Base-by-base conservation (phyloP, 2,329 filamentous ascomycete genomes). In the Fusarium sp. region DNA sequence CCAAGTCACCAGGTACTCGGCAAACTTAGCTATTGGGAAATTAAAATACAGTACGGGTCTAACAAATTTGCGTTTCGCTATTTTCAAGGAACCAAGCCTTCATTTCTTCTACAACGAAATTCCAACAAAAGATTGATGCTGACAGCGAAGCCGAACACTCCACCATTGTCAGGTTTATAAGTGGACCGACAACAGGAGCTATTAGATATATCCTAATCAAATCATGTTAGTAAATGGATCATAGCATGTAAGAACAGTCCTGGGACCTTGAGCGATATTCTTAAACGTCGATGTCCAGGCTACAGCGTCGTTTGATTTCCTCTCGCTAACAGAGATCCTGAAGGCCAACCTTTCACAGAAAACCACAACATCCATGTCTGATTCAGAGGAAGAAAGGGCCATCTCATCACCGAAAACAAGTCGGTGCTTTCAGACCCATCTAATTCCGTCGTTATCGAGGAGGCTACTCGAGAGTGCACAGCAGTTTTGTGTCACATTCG, bases 401-500 rank as follows among this genome's bases (percentile, higher is more conserved):
- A 63, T 24, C 33, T 51, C 12, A 42, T 42, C n/a, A 64, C 65
- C 20, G 47, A 42, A 61, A 58, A 57, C 55, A 57, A 62, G 60
- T 66, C 50, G 61, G 41, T 33, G 11, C 13, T 31, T 31, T 36
- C 35, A 51, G 10, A 22, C 33, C 15, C 39, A 24, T 24, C 39
- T 36, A 36, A 22, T 30, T 22, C n/a, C 60, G 47, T 41, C 44
- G 36, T 68, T 24, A 45, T 36, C 14, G 35, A 69, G 20, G 36
- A 42, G 53, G 31, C 66, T 69, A 63, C 63, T 36, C 26, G 12
- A 56, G n/a, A 31, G 35, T 28, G 56, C 39, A 69, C 57, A 66
- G 58, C 58, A 44, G 50, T 41, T 61, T 35, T 31, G 64, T 73
- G 56, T 71, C 53, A 20, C 65, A 76, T 69, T 56, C 61, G 26